phyloP scores from a whole-genome alignment of 176 grass and related monocot species.

The Thalia dealbata region DNA sequence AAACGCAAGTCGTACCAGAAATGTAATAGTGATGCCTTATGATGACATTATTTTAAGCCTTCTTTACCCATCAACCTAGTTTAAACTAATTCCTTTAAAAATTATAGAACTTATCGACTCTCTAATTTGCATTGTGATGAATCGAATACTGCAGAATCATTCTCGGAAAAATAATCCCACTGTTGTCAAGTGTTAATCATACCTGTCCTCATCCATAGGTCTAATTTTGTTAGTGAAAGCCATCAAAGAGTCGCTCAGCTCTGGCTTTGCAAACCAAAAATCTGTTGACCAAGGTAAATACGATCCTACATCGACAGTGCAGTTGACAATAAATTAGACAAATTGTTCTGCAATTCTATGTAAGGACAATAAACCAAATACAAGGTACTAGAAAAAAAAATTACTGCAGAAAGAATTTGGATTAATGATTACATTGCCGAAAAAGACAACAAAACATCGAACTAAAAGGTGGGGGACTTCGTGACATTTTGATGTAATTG shows the following conservation, averaged over 20 bases:
- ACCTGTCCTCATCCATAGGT: conserved; percentile 34
- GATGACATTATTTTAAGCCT: not conserved
- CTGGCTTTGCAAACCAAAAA: conserved; percentile 62
- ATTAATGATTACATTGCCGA: no score
- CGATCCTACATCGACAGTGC: conserved; percentile 42
- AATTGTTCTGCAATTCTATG: no score
- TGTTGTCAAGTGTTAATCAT: not conserved
- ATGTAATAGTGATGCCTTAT: not conserved
- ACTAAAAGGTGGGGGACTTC: no score
- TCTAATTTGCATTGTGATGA: not conserved
- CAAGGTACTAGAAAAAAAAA: no score
- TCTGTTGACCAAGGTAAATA: conserved; percentile 27
- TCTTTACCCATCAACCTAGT: not conserved
- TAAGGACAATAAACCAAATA: no score
- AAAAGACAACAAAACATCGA: no score
- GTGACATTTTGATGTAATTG: no score
- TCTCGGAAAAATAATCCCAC: not conserved
- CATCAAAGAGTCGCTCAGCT: conserved; percentile 40
- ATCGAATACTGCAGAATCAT: not conserved
- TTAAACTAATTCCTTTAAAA: not conserved
- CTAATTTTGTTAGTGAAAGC: conserved; percentile 34
- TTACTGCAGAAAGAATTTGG: no score
- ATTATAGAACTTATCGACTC: not conserved
- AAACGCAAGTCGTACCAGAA: not conserved
- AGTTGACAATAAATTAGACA: not conserved